Evolutionary conservation across 2,329 filamentous ascomycete species (phyloP), one percentile per base, ranked within the genome.

Genomic region (Capronia americana): DNA sequence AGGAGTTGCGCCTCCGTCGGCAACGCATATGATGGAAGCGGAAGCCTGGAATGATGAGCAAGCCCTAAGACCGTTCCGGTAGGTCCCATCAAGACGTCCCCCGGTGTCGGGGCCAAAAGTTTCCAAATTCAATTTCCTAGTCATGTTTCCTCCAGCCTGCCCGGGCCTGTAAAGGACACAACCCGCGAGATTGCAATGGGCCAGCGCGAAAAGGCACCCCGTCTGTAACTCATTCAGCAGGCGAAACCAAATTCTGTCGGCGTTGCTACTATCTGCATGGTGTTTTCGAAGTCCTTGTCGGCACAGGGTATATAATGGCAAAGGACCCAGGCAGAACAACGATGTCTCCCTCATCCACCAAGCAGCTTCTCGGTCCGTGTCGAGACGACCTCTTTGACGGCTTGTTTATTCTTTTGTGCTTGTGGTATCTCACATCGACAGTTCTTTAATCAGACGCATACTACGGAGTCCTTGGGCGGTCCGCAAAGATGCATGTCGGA

Each of bases 401-500:
- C 24, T 17, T 56, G n/a, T 34, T 34, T 7, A 34, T 56, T 56
- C 12, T 56, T 34, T 32, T 32, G 24, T 32, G 24, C 53, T 11
- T 34, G 8, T 56, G 53, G 26, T 34, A 32, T 34, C 53, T 56
- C 23, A 34, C n/a, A 23, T 28, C 20, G 8, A 12, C 53, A 11
- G 17, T 5, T 34, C 8, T 2, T 55, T n/a, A 23, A n/a, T 2
- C 53, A 56, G 23, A 24, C 24, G n/a, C 20, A n/a, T 30, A 17
- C 53, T 30, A 14, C 28, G 17, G 12, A 26, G 17, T 10, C 34
- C 12, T 41, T 41, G 14, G 5, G 5, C 34, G 1, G 34, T 41
- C 34, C 10, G 24, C 4, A 34, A 34, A 12, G 41, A 60, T 50
- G 41, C 57, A 60, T 60, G 17, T 50, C 41, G 24, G 20, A 26